Percentiles rank a stretch among this genome's conserved stretches.
These are phyloP conservation scores for Colletotrichum lentis DNA, from an alignment of 2,329 filamentous ascomycete species.

Conservation along the genomic window DNA sequence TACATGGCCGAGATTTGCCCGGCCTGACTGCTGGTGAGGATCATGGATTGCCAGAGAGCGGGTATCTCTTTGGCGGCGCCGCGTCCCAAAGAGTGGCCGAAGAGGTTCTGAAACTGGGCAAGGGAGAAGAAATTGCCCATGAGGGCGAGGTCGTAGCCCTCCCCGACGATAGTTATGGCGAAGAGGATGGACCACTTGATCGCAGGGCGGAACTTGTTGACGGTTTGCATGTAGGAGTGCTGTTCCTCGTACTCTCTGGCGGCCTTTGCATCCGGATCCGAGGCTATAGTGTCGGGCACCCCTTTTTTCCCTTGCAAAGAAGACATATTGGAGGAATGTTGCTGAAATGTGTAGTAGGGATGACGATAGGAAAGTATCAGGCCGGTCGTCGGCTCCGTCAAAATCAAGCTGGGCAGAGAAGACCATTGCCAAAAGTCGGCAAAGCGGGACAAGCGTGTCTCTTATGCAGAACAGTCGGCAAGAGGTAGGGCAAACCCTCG, in stretches of 20 bases:
- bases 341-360: neutral
- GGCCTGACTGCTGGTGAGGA: constrained; percentile 12
- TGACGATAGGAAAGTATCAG: neutral
- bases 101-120: constrained; percentile 43
- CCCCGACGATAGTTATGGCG: constrained; percentile 38
- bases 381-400: neutral
- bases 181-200: constrained; percentile 38
- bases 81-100: constrained; percentile 39
- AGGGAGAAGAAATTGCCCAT: constrained; percentile 48
- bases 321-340: neutral
- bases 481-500: neutral
- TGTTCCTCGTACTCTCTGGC: constrained; percentile 25
- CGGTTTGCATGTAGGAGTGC: constrained; percentile 2
- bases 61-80: constrained; percentile 49
- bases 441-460: neutral
- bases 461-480: neutral
- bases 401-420: neutral
- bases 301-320: neutral
- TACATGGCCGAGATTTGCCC: constrained; percentile 29
- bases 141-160: constrained; percentile 47
- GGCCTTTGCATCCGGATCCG: constrained; percentile 4
- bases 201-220: constrained; percentile 18
- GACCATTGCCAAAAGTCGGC: neutral
- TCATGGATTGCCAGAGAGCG: constrained; percentile 53
- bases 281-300: constrained; percentile 8